Percentiles rank a stretch among this genome's conserved stretches.
Conservation (phyloP, 805 yeast genomes). For the Saturnispora quitensis region DNA sequence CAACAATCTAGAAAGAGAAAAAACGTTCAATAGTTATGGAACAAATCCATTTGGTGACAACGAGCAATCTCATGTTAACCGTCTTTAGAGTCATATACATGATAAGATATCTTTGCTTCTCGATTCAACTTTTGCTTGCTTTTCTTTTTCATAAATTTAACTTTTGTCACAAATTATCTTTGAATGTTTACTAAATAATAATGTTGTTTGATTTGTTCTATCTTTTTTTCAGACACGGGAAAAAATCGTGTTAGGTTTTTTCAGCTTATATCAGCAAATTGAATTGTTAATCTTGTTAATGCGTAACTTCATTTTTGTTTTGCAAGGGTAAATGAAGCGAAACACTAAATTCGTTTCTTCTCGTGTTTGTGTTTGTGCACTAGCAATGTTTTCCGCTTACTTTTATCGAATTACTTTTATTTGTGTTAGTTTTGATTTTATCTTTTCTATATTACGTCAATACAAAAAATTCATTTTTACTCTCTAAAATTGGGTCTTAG, state of each 20-base stretch:
- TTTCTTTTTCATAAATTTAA: not conserved
- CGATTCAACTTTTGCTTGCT: not conserved
- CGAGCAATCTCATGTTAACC: not conserved
- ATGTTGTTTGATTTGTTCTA: not conserved
- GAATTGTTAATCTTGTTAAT: not conserved
- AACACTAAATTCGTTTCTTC: not conserved
- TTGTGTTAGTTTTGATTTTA: not conserved
- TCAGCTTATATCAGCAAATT: not conserved
- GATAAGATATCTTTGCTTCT: not conserved
- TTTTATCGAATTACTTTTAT: not conserved
- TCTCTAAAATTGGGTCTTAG: not conserved
- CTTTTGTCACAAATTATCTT: not conserved
- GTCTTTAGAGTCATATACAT: not conserved
- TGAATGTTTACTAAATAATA: not conserved
- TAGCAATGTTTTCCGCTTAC: not conserved
- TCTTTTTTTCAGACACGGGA: too few relatives aligned
- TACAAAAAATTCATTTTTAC: not conserved
- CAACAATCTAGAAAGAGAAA: conserved; percentile 5
- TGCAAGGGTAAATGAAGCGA: not conserved
- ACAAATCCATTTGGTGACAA: conserved; percentile 3
- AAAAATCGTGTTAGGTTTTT: not conserved
- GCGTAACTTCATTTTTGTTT: not conserved
- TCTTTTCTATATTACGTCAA: not conserved
- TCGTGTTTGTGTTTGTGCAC: not conserved
- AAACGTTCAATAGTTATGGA: not conserved